Conservation (phyloP, 768 basidiomycete species). For the Trametes gibbosa region DNA sequence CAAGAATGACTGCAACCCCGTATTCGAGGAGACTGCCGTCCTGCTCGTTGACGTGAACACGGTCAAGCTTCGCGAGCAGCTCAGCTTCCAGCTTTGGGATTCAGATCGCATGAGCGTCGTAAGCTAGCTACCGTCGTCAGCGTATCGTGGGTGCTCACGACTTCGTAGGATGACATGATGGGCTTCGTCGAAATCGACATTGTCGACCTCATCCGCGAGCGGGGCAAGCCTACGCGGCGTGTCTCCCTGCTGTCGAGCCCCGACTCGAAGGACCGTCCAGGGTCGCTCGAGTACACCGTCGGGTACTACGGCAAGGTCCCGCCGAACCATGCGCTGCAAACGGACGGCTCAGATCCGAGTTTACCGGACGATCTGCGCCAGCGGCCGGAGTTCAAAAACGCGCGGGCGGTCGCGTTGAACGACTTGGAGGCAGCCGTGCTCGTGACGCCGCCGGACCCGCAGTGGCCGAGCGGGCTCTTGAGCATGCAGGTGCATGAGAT, state of each 20-base stretch:
- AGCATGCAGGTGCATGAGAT: conserved; percentile 66
- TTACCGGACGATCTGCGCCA: conserved; percentile 38
- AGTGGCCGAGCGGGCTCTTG: conserved; percentile 67
- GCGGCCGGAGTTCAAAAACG: conserved; percentile 52
- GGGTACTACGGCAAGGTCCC: conserved; percentile 50
- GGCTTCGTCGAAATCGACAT: conserved; percentile 45
- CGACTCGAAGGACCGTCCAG: conserved; percentile 32
- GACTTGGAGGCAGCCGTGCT: conserved; percentile 41
- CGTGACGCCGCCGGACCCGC: conserved; percentile 50
- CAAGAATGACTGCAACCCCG: conserved; percentile 54
- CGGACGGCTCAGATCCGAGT: conserved; percentile 35
- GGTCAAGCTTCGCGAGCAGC: conserved; percentile 61
- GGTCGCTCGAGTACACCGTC: conserved; percentile 45
- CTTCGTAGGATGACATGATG: conserved; percentile 43
- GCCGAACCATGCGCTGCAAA: conserved; percentile 25
- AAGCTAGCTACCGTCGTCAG: background rate
- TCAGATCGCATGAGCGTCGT: conserved; percentile 46
- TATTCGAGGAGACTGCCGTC: conserved; percentile 68
- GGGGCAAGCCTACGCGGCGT: conserved; percentile 27
- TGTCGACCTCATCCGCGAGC: conserved; percentile 28
- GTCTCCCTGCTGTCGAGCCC: conserved; percentile 25
- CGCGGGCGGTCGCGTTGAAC: conserved; percentile 41
- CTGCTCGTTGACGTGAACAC: conserved; percentile 63
- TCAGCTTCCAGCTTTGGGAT: conserved; percentile 71
- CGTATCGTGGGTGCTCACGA: background rate